Percentiles rank a stretch among this genome's conserved stretches.
These are phyloP conservation scores for Lotmaria passim DNA, from an alignment of 208 protist species.

Conservation along the genomic window DNA sequence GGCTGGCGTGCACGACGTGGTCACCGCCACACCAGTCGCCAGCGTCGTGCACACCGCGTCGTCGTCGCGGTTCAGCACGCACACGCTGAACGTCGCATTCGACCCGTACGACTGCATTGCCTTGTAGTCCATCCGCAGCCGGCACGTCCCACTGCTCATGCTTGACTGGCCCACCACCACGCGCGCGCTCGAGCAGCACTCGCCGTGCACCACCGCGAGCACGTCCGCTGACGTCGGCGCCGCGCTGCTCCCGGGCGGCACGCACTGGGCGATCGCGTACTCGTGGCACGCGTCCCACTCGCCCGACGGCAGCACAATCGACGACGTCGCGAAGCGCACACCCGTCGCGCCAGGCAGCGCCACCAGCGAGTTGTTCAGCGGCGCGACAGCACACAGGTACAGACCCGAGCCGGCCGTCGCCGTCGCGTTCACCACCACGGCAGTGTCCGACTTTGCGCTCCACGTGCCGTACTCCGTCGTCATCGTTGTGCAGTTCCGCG, in stretches of 20 bases:
- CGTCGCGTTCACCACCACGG: constrained; percentile 48
- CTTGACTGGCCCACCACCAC: constrained; percentile 29
- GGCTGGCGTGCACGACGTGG: constrained; percentile 33
- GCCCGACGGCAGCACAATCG: constrained; percentile 37
- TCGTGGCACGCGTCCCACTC: constrained; percentile 41
- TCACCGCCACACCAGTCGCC: constrained; percentile 31
- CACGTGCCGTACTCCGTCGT: constrained; percentile 50
- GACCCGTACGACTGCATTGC: constrained; percentile 30
- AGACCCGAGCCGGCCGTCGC: constrained; percentile 18
- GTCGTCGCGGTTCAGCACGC: constrained; percentile 56
- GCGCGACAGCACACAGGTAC: constrained; percentile 56
- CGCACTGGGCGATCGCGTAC: constrained; percentile 37
- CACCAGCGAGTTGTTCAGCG: constrained; percentile 49
- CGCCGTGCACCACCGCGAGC: constrained; percentile 51
- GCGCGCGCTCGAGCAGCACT: constrained; percentile 48
- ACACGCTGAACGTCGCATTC: constrained; percentile 49
- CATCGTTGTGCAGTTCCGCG: constrained; percentile 35
- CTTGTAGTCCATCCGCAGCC: constrained; percentile 35
- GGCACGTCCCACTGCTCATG: constrained; percentile 37
- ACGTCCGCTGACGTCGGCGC: constrained; percentile 14
- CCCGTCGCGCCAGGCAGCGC: constrained; percentile 34
- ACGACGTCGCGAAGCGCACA: constrained; percentile 33
- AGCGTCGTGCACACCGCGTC: constrained; percentile 57
- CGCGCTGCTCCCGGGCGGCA: constrained; percentile 31
- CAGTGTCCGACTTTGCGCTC: constrained; percentile 24